Percentiles rank a stretch among this genome's conserved stretches.
phyloP scores from a whole-genome alignment of 257 asterid species.

The Coffea canephora region DNA sequence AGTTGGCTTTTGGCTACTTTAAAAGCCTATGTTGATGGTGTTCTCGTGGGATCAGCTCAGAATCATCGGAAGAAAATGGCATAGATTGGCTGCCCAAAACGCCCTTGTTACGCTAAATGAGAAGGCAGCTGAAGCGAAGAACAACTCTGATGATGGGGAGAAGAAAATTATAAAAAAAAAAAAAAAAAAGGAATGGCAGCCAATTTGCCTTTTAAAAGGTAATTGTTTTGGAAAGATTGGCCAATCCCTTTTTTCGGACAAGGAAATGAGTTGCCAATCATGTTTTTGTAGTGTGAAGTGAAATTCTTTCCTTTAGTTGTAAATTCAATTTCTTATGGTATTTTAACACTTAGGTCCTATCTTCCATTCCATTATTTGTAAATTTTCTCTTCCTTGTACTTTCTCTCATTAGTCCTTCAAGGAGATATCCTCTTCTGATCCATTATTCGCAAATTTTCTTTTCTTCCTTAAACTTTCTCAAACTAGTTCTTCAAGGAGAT shows the following conservation, averaged over 20 bases:
- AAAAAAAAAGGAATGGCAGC: conserved; percentile 55
- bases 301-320: neutral
- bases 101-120: conserved; percentile 80
- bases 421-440: neutral
- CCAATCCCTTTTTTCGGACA: conserved; percentile 86
- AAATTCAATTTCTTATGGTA: too few relatives aligned
- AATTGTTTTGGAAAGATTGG: conserved; percentile 84
- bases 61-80: conserved; percentile 73
- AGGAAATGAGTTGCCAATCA: neutral
- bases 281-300: neutral
- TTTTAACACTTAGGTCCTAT: neutral
- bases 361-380: neutral
- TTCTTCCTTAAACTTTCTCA: neutral
- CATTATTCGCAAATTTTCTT: neutral
- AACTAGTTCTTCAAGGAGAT: conserved; percentile 47
- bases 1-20: conserved; percentile 87
- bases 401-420: too few relatives aligned
- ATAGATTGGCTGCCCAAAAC: conserved; percentile 81
- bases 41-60: conserved; percentile 82
- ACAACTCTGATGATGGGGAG: conserved; percentile 47
- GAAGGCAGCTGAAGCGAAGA: conserved; percentile 64
- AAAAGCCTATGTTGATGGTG: conserved; percentile 85
- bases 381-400: neutral
- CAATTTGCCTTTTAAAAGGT: conserved; percentile 79
- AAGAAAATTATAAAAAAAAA: conserved; percentile 15